Evolutionary conservation across 192 early-diverging fungal species (phyloP).

Genomic region (Rhizophagus clarus): DNA sequence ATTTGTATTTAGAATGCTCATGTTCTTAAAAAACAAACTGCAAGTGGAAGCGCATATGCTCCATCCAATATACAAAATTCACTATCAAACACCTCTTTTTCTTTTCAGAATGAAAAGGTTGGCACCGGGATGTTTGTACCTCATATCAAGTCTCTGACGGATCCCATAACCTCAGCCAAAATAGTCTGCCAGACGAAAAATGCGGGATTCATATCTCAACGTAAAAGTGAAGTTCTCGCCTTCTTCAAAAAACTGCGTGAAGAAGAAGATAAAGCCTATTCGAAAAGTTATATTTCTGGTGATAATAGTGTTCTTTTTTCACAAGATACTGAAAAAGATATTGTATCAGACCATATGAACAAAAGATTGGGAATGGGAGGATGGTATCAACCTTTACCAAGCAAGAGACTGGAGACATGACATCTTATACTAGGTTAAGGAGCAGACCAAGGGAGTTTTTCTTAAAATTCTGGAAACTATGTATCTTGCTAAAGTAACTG

Average conservation of each 20-base stretch:
- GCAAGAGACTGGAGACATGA: neutral
- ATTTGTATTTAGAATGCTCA: neutral
- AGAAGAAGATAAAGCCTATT: neutral
- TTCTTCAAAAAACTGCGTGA: neutral
- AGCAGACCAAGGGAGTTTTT: neutral
- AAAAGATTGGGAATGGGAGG: too few relatives aligned
- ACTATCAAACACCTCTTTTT: too few relatives aligned
- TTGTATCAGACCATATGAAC: too few relatives aligned
- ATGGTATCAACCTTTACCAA: too few relatives aligned
- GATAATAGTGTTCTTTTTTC: neutral
- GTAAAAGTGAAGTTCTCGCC: neutral
- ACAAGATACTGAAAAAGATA: neutral
- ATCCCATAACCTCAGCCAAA: neutral
- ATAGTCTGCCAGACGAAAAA: neutral
- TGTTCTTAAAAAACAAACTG: too few relatives aligned
- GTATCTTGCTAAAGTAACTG: too few relatives aligned
- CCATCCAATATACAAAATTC: too few relatives aligned
- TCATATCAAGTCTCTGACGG: neutral
- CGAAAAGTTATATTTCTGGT: neutral
- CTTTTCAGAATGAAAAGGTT: too few relatives aligned
- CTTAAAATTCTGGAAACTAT: neutral
- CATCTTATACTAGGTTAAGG: neutral
- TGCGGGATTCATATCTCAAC: too few relatives aligned
- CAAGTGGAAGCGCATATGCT: too few relatives aligned
- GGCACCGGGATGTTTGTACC: neutral